Percentiles rank a stretch among this genome's conserved stretches.
Conservation (phyloP, 2,329 filamentous ascomycete genomes). For the Ophiostoma quercus region DNA sequence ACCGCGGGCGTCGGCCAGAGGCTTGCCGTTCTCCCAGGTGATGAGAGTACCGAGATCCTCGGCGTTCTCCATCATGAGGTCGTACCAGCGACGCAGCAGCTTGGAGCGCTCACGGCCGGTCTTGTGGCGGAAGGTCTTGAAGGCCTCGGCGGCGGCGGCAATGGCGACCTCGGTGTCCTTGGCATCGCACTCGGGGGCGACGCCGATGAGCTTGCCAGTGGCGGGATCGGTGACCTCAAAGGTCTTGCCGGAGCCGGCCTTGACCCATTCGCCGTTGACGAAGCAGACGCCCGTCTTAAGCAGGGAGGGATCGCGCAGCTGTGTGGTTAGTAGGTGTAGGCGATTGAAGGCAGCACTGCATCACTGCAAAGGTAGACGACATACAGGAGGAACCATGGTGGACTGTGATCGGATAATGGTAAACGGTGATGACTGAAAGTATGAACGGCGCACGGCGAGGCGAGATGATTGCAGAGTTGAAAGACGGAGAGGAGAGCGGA, state of each 20-base stretch:
- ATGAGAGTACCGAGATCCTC: constrained; percentile 79
- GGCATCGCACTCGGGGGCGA: constrained; percentile 74
- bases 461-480: constrained; percentile 16
- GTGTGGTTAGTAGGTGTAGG: constrained; percentile 6
- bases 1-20: constrained; percentile 65
- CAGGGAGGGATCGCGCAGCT: constrained; percentile 75
- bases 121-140: constrained; percentile 63
- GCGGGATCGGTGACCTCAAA: constrained; percentile 87
- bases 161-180: constrained; percentile 79
- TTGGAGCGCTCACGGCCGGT: constrained; percentile 70
- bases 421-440: constrained; percentile 32
- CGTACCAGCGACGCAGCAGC: constrained; percentile 74
- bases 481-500: constrained; percentile 23
- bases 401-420: constrained; percentile 36
- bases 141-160: constrained; percentile 70
- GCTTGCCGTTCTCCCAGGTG: constrained; percentile 88
- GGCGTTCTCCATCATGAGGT: constrained; percentile 69
- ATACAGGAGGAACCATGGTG: constrained; percentile 45
- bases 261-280: constrained; percentile 89
- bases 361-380: not conserved
- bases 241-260: constrained; percentile 79
- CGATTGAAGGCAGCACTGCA: not conserved
- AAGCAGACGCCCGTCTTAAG: constrained; percentile 79
- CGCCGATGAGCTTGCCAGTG: constrained; percentile 73
- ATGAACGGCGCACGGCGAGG: constrained; percentile 28